Evolutionary conservation across 2,329 filamentous ascomycete genomes (phyloP).

Genomic region (Pseudocercospora ulei): DNA sequence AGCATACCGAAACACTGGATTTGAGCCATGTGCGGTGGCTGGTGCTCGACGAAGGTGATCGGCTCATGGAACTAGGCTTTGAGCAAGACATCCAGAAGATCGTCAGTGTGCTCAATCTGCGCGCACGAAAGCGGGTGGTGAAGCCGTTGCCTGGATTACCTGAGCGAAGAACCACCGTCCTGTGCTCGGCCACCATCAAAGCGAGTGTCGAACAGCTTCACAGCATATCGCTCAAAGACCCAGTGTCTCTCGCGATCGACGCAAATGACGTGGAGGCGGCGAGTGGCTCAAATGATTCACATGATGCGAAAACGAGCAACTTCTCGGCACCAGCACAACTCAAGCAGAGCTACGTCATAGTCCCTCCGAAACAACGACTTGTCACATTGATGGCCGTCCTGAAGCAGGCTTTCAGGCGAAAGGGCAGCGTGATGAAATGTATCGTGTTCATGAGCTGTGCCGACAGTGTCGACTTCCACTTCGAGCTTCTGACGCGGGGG

Average conservation of each 20-base stretch:
- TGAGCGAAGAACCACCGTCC: slow-evolving; percentile 67
- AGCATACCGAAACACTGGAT: slow-evolving; percentile 81
- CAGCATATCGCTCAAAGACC: slow-evolving; percentile 89
- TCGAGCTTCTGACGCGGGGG: slow-evolving; percentile 59
- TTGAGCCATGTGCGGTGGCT: slow-evolving; percentile 87
- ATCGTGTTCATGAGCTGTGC: slow-evolving; percentile 96
- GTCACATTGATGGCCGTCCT: slow-evolving; percentile 78
- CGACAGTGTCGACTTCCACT: slow-evolving; percentile 95
- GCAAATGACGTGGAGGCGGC: slow-evolving; percentile 39
- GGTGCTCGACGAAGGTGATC: slow-evolving; percentile 88
- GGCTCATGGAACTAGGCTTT: slow-evolving; percentile 97
- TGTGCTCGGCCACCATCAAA: slow-evolving; percentile 96
- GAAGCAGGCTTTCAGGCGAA: slow-evolving; percentile 76
- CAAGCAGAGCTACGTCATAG: slow-evolving; percentile 81
- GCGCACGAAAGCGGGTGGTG: slow-evolving; percentile 52
- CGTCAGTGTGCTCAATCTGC: slow-evolving; percentile 64
- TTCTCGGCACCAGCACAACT: slow-evolving; percentile 85
- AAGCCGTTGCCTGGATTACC: slow-evolving; percentile 57
- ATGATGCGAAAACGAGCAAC: slow-evolving; percentile 44
- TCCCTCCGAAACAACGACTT: slow-evolving; percentile 79
- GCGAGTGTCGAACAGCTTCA: slow-evolving; percentile 91
- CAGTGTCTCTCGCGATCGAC: slow-evolving; percentile 71
- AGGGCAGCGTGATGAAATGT: slow-evolving; percentile 88
- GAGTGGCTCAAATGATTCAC: slow-evolving; percentile 38
- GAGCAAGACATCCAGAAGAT: slow-evolving; percentile 88